Percentiles rank a stretch among this genome's conserved stretches.
Conservation (phyloP, 1,139 yeast species). For the Candida glucosophila region DNA sequence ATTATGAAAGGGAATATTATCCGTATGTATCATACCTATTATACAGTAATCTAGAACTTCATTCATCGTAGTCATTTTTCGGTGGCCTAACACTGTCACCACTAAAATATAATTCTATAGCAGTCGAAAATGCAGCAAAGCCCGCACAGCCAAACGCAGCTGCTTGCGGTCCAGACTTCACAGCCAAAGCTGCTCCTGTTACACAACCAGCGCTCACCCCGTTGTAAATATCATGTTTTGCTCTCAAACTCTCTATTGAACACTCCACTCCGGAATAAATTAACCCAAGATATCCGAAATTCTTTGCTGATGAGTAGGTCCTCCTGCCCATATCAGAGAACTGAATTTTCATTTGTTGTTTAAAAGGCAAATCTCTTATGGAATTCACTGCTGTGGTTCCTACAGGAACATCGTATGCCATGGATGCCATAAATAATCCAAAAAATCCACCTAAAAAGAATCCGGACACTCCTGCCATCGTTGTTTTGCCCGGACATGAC, state of each 20-base stretch:
- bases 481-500: conserved; percentile 92
- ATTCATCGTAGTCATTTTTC: conserved; percentile 79
- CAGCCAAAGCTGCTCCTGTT: conserved; percentile 87
- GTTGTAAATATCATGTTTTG: conserved; percentile 86
- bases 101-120: conserved; percentile 83
- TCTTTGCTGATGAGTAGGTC: conserved; percentile 81
- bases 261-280: conserved; percentile 95
- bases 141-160: conserved; percentile 93
- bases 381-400: conserved; percentile 47
- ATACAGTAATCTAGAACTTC: conserved; percentile 7
- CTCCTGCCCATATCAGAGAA: conserved; percentile 88
- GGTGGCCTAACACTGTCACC: conserved; percentile 87
- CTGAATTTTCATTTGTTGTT: conserved; percentile 87
- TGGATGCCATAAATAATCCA: conserved; percentile 94
- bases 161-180: conserved; percentile 90
- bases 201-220: conserved; percentile 92
- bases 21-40: no score
- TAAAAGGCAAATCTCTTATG: conserved; percentile 78
- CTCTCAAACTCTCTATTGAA: conserved; percentile 75
- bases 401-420: conserved; percentile 76
- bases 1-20: conserved; percentile 1
- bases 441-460: conserved; percentile 94
- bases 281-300: conserved; percentile 91
- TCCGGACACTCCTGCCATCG: conserved; percentile 89
- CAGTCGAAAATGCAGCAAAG: conserved; percentile 92